A percentile compares a stretch with the other conserved stretches of the same genome.
These are phyloP conservation scores for Penicillium turbatum DNA, from an alignment of 495 filamentous ascomycete species.

Conservation along the genomic window DNA sequence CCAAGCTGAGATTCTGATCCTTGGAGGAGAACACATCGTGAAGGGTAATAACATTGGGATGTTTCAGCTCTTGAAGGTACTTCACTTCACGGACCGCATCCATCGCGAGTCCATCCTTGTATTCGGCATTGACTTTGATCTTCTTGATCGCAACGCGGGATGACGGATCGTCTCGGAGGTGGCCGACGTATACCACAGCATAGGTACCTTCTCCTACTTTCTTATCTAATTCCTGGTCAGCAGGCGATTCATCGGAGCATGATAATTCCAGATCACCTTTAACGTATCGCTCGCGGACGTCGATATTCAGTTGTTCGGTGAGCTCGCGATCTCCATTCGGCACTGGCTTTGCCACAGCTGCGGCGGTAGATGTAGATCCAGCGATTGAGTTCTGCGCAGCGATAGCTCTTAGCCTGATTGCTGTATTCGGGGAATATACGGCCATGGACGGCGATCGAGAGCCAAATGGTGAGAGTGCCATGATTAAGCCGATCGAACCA, in stretches of 20 bases:
- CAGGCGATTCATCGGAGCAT: neutral
- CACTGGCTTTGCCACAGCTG: conserved; percentile 7
- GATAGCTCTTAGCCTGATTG: conserved; percentile 35
- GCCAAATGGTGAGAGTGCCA: conserved; percentile 45
- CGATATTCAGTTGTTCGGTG: conserved; percentile 83
- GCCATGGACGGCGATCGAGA: conserved; percentile 32
- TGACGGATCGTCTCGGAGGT: conserved; percentile 62
- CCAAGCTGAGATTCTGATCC: conserved; percentile 88
- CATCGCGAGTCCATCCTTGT: conserved; percentile 79
- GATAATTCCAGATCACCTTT: conserved; percentile 56
- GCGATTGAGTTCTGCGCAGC: conserved; percentile 29
- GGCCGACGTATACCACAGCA: conserved; percentile 87
- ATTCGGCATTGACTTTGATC: conserved; percentile 88
- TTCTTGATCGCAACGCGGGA: conserved; percentile 91
- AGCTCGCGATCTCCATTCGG: conserved; percentile 51
- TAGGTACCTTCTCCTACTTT: conserved; percentile 97
- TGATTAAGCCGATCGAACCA: conserved; percentile 13
- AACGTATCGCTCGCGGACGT: conserved; percentile 80
- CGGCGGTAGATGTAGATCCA: conserved; percentile 10
- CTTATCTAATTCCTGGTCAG: conserved; percentile 51
- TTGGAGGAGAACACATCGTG: conserved; percentile 90
- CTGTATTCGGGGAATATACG: conserved; percentile 31
- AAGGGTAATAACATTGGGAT: conserved; percentile 91
- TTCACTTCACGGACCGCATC: conserved; percentile 96
- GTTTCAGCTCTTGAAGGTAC: conserved; percentile 87